phyloP scores from a whole-genome alignment of 2,329 filamentous ascomycete species.

The Hortaea sp. region DNA sequence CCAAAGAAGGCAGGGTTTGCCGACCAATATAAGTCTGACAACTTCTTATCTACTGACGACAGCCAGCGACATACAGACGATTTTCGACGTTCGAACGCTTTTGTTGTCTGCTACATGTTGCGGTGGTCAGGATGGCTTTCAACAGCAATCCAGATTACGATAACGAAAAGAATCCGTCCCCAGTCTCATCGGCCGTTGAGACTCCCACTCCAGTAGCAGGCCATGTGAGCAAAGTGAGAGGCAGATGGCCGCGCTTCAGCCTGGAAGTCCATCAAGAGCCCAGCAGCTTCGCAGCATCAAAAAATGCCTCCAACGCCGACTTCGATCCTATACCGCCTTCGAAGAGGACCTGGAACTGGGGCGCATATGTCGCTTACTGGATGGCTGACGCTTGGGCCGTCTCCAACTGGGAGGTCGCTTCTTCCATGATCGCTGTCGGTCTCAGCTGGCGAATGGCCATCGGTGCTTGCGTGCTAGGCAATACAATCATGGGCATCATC shows the following conservation, averaged over 20 bases:
- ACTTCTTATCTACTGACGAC: too few relatives aligned
- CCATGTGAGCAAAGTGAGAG: too few relatives aligned
- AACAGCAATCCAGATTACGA: too few relatives aligned
- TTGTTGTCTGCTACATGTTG: too few relatives aligned
- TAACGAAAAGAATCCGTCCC: too few relatives aligned
- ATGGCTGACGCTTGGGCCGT: slow-evolving; percentile 31
- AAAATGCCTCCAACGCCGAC: slow-evolving; percentile 28
- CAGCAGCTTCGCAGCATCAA: slow-evolving; percentile 25
- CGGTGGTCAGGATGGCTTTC: too few relatives aligned
- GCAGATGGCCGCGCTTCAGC: slow-evolving; percentile 9
- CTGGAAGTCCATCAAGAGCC: slow-evolving; percentile 25
- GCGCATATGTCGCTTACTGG: slow-evolving; percentile 34
- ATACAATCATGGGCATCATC: slow-evolving; percentile 42
- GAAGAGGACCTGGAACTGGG: slow-evolving; percentile 23
- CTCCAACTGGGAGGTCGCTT: slow-evolving; percentile 29
- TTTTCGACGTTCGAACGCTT: too few relatives aligned
- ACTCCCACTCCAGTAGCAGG: too few relatives aligned
- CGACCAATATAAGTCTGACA: too few relatives aligned
- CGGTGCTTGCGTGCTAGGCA: slow-evolving; percentile 40
- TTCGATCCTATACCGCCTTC: slow-evolving; percentile 25
- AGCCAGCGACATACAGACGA: too few relatives aligned
- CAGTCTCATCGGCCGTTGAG: too few relatives aligned
- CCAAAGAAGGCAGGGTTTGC: too few relatives aligned
- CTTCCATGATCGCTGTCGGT: slow-evolving; percentile 40
- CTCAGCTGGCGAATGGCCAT: slow-evolving; percentile 47